A percentile compares a stretch with the other conserved stretches of the same genome.
Evolutionary conservation across 2,329 filamentous ascomycete genomes (phyloP).

Genomic region (Fusarium goolgardi): DNA sequence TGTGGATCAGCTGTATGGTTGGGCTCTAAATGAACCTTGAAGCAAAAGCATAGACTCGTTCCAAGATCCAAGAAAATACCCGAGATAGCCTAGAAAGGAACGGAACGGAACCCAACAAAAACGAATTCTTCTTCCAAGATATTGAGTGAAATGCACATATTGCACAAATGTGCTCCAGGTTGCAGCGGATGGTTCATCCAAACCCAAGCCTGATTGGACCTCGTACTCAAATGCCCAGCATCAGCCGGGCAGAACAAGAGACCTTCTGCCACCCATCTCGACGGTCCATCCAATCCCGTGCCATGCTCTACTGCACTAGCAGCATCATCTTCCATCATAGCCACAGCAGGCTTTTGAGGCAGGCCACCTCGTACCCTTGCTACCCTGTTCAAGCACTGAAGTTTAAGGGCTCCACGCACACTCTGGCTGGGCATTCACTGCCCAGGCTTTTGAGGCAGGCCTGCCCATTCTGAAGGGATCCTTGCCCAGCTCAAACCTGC

Average conservation of each 20-base stretch:
- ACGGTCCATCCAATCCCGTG: slow-evolving; percentile 36
- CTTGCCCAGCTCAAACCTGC: slow-evolving; percentile 2
- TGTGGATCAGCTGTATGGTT: slow-evolving; percentile 16
- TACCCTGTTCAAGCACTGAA: slow-evolving; percentile 17
- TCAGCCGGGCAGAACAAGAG: slow-evolving; percentile 43
- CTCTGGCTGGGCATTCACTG: slow-evolving; percentile 13
- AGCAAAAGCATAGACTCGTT: neutral
- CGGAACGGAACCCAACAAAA: neutral
- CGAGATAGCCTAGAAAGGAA: slow-evolving; percentile 9
- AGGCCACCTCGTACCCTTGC: slow-evolving; percentile 18
- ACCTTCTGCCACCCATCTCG: slow-evolving; percentile 38
- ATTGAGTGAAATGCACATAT: neutral
- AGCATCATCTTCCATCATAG: slow-evolving; percentile 44
- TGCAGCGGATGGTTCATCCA: slow-evolving; percentile 25
- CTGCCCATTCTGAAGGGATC: slow-evolving; percentile 29
- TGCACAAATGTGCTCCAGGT: slow-evolving; percentile 12
- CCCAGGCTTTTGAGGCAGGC: slow-evolving; percentile 1
- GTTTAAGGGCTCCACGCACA: slow-evolving; percentile 36
- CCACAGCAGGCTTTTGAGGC: slow-evolving; percentile 39
- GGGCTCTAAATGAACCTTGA: slow-evolving; percentile 11
- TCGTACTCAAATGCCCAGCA: slow-evolving; percentile 29
- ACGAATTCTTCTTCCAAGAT: slow-evolving; percentile 13
- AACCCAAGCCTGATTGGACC: slow-evolving; percentile 27
- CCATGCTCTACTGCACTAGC: slow-evolving; percentile 24
- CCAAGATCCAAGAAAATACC: slow-evolving; percentile 14